Percentiles rank a stretch among this genome's conserved stretches.
Evolutionary conservation across 257 asterid species (phyloP).

Genomic region (Agastache rugosa): DNA sequence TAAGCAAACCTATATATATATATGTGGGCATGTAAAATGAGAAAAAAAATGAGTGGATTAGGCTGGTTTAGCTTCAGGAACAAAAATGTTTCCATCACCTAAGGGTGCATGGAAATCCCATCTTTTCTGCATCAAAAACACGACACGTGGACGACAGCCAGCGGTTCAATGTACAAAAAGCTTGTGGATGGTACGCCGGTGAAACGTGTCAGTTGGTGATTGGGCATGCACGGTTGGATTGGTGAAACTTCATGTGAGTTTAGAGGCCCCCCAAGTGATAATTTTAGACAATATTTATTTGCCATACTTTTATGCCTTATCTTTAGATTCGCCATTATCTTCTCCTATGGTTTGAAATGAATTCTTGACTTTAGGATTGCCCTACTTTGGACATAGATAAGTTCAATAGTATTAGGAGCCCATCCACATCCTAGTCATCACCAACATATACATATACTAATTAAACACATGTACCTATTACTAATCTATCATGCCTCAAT

Average conservation of each 20-base stretch:
- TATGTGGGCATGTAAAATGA: conserved; percentile 35
- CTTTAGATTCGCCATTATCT: conserved; percentile 67
- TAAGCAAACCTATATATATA: conserved; percentile 37
- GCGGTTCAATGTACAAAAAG: background rate
- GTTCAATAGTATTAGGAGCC: conserved; percentile 38
- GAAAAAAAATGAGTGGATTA: conserved; percentile 43
- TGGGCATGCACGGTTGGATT: conserved; percentile 13
- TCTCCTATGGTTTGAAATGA: conserved; percentile 56
- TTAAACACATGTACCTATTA: background rate
- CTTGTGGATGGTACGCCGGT: background rate
- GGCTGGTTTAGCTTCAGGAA: conserved; percentile 42
- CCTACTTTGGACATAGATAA: conserved; percentile 52
- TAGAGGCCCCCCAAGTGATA: conserved; percentile 34
- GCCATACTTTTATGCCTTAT: conserved; percentile 52
- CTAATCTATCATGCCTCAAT: background rate
- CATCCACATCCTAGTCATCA: conserved; percentile 58
- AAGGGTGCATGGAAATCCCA: conserved; percentile 28
- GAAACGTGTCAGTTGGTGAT: conserved; percentile 26
- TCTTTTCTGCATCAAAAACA: background rate
- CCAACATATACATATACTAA: background rate
- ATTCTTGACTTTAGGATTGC: conserved; percentile 45
- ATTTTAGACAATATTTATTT: conserved; percentile 30
- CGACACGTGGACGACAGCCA: conserved; percentile 42
- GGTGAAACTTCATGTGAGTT: conserved; percentile 13
- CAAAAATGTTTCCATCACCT: conserved; percentile 21